These are phyloP conservation scores for Yamadazyma diddensiae DNA, from an alignment of 1,139 yeast genomes.

Conservation along the genomic window DNA sequence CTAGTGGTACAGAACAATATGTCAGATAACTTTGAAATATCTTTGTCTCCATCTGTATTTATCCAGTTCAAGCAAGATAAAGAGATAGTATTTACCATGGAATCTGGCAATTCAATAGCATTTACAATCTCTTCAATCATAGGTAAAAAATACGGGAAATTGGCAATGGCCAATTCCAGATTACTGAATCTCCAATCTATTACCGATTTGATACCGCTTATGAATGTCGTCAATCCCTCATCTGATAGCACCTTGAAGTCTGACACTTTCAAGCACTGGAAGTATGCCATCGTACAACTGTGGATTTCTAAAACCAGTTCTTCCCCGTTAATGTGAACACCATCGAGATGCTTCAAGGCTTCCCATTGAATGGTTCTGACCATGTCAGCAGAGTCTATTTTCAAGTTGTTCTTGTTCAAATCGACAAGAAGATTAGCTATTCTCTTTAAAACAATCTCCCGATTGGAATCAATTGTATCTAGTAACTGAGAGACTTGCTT, in stretches of 20 bases:
- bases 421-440: no score
- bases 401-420: no score
- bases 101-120: not conserved
- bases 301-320: not conserved
- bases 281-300: not conserved
- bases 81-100: not conserved
- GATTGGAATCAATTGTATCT: no score
- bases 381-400: no score
- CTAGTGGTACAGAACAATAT: not conserved
- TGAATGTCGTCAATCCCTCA: conserved; percentile 1
- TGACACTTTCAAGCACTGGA: not conserved
- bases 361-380: no score
- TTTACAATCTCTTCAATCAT: not conserved
- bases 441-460: no score
- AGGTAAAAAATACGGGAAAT: not conserved
- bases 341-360: no score
- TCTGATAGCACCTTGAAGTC: not conserved
- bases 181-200: not conserved
- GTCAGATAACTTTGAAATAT: not conserved
- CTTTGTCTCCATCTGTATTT: not conserved
- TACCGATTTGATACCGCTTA: not conserved
- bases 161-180: not conserved
- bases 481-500: no score
- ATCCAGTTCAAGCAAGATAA: conserved; percentile 1
- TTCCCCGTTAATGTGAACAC: no score